phyloP scores from a whole-genome alignment of 2,329 filamentous ascomycete genomes.

The Cladophialophora chaetospira region DNA sequence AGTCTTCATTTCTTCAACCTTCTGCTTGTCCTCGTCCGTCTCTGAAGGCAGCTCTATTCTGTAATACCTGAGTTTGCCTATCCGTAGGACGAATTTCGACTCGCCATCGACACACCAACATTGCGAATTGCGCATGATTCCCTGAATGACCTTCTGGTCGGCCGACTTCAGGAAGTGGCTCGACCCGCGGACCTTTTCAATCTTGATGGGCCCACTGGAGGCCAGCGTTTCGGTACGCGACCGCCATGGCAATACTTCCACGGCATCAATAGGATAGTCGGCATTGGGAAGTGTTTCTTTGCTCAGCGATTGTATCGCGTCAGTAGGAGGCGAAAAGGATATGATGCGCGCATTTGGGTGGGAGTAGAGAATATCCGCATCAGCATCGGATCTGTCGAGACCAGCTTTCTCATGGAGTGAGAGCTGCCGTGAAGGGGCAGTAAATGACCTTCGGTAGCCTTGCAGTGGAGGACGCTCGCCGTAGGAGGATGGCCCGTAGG shows the following conservation, averaged over 20 bases:
- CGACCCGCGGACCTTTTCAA: conserved; percentile 83
- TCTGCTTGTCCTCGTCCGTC: conserved; percentile 63
- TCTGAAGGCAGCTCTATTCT: conserved; percentile 79
- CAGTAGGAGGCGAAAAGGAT: conserved; percentile 55
- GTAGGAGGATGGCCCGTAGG: conserved; percentile 29
- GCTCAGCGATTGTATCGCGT: conserved; percentile 36
- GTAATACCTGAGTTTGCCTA: conserved; percentile 82
- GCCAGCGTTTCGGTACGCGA: conserved; percentile 79
- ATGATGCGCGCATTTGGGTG: conserved; percentile 74
- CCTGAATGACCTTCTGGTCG: conserved; percentile 72
- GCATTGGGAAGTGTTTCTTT: conserved; percentile 48
- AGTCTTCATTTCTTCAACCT: conserved; percentile 67
- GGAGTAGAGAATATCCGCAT: conserved; percentile 60
- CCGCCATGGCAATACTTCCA: conserved; percentile 70
- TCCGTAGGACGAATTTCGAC: conserved; percentile 83
- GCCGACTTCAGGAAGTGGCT: conserved; percentile 82
- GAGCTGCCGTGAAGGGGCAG: conserved; percentile 26
- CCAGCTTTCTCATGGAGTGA: conserved; percentile 30
- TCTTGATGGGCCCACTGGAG: conserved; percentile 76
- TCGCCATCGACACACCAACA: conserved; percentile 90
- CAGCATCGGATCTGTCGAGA: conserved; percentile 37
- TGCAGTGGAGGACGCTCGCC: conserved; percentile 30
- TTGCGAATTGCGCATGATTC: conserved; percentile 85
- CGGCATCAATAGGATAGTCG: conserved; percentile 53
- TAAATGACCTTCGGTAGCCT: conserved; percentile 32